Base-by-base conservation (phyloP, 805 yeast genomes). In the Komagataella phaffii region DNA sequence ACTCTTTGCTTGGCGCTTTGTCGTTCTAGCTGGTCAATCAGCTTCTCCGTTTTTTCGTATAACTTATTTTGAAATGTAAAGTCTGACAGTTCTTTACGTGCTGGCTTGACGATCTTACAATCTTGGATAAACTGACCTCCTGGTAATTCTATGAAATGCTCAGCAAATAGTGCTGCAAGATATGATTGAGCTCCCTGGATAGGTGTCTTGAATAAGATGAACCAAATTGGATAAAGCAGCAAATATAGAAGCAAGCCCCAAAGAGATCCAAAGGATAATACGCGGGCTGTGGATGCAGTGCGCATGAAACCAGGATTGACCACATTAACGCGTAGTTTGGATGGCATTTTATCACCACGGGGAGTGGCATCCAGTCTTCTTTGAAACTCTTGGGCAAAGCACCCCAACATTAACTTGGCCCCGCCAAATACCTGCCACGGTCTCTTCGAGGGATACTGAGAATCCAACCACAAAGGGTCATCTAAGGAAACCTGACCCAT, bases 301-400 rank as follows among this genome's bases (percentile, higher is more conserved):
- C 98, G 76, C 85, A 88, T 86, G 43, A 90, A 58, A 1, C 99
- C 99, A 0, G 99, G 98, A 61, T 93, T 93, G 4, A 87, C 93
- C 51, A 88, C 61, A 53, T 83, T 76, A 19, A 88, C 75, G 50
- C 83, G 76, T 21, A 87, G 80, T 58, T 84, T 86, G 60, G 77
- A 73, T 2, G 87, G 85, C 19, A 82, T 78, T 48, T 79, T 79
- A 65, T 88, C 95, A 50, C 82, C 77, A 53, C 95, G 73, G 54
- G 81, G 83, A 56, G 75, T 77, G 0, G 56, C 64, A 50, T 75
- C 73, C 49, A 88, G 62, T 54, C 81, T 72, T 51, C 81, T 74
- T 68, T 91, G 98, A 59, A 76, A 80, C 62, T 87, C 95, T 58
- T 76, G 73, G n/a, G 82, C 89, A 68, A 86, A 83, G 67, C 91